Conservation (phyloP, 2,329 filamentous ascomycete genomes). For the Paracamarosporium sp. region DNA sequence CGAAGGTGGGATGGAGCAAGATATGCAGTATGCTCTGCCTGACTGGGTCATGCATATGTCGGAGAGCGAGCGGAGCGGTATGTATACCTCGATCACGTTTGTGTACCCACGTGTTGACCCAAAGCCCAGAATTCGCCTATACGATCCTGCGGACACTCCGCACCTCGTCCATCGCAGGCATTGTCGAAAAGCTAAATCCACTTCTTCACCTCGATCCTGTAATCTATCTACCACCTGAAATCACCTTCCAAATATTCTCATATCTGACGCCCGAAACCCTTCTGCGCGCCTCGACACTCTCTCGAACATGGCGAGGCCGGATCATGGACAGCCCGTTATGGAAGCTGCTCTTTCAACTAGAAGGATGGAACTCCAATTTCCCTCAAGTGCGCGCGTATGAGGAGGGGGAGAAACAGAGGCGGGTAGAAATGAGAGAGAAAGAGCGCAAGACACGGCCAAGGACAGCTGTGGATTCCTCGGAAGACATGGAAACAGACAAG, state of each 20-base stretch:
- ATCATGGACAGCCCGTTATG: conserved; percentile 86
- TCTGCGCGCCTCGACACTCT: conserved; percentile 78
- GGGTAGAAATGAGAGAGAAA: conserved; percentile 43
- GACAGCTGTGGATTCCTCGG: conserved; percentile 39
- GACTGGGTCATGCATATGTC: conserved; percentile 62
- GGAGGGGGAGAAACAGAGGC: conserved; percentile 54
- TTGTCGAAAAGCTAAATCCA: conserved; percentile 81
- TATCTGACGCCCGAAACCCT: conserved; percentile 84
- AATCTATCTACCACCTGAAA: conserved; percentile 82
- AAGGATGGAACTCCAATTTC: conserved; percentile 81
- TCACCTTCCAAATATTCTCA: conserved; percentile 87
- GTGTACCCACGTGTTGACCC: neutral
- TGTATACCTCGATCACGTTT: conserved; percentile 16
- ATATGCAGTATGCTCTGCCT: conserved; percentile 52
- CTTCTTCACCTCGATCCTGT: conserved; percentile 94
- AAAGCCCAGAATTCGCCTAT: conserved; percentile 76
- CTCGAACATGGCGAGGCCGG: conserved; percentile 80
- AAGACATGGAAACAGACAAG: conserved; percentile 56
- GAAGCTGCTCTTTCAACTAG: conserved; percentile 80
- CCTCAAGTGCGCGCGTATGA: conserved; percentile 72
- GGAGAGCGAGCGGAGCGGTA: conserved; percentile 64
- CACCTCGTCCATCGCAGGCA: conserved; percentile 78
- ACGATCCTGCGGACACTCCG: conserved; percentile 78
- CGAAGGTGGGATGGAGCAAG: conserved; percentile 41
- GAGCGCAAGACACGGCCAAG: conserved; percentile 55